These are phyloP conservation scores for Globisporangium camurandrum DNA, from an alignment of 352 stramenopile genomes.

Conservation along the genomic window DNA sequence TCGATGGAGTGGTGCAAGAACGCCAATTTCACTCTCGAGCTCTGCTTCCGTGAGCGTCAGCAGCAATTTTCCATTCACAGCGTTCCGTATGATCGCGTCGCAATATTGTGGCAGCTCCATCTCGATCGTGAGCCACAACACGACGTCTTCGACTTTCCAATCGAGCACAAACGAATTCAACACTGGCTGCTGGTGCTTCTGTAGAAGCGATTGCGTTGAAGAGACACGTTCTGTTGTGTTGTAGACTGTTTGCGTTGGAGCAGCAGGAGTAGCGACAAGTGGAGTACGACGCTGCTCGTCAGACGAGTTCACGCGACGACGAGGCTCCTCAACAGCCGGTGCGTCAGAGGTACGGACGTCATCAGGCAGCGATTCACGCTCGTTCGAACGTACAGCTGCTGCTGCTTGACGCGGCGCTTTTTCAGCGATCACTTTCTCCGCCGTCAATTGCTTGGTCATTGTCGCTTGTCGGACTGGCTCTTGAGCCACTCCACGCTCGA, in stretches of 20 bases:
- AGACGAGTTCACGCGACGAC: not conserved
- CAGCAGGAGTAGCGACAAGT: not conserved
- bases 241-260: not conserved
- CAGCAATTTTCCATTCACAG: conserved; percentile 35
- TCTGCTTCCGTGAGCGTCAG: conserved; percentile 32
- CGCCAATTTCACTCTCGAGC: conserved; percentile 24
- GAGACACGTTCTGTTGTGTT: not conserved
- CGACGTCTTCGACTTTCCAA: conserved; percentile 49
- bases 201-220: not conserved
- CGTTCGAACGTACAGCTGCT: too few relatives aligned
- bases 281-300: not conserved
- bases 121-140: conserved; percentile 32
- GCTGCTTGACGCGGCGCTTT: not conserved
- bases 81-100: conserved; percentile 22
- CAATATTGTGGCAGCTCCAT: conserved; percentile 44
- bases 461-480: not conserved
- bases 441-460: not conserved
- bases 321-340: not conserved
- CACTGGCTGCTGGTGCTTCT: not conserved
- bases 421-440: not conserved
- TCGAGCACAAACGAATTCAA: conserved; percentile 20
- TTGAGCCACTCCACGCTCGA: too few relatives aligned
- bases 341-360: not conserved
- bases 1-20: conserved; percentile 28
- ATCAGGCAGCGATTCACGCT: too few relatives aligned